These are phyloP conservation scores for Aquilaria sinensis DNA, from an alignment of 345 rosid genomes.

Conservation along the genomic window DNA sequence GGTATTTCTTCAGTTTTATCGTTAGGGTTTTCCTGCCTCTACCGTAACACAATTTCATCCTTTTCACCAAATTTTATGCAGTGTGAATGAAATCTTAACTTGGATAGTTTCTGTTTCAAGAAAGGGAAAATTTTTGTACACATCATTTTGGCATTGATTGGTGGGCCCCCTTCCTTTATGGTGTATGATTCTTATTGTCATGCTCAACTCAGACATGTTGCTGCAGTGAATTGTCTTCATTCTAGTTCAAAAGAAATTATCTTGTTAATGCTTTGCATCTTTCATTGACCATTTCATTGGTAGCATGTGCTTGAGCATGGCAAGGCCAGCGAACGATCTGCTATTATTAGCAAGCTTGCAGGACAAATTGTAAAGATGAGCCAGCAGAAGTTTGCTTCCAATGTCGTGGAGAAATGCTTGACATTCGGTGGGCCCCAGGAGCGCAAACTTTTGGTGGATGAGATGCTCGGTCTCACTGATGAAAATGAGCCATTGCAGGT, in stretches of 20 bases:
- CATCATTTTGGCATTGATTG: too few species aligned
- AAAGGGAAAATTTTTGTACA: too few species aligned
- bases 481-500: constrained; percentile 99
- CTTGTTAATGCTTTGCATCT: constrained; percentile 3
- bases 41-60: too few species aligned
- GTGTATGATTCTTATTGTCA: too few species aligned
- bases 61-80: too few species aligned
- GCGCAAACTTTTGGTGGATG: constrained; percentile 74
- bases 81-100: too few species aligned
- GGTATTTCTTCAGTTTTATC: too few species aligned
- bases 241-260: background rate
- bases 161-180: too few species aligned
- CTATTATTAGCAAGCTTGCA: constrained; percentile 70
- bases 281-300: constrained; percentile 12
- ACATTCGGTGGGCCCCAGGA: constrained; percentile 82
- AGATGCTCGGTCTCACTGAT: constrained; percentile 89
- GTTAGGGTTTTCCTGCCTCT: too few species aligned
- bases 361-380: constrained; percentile 97
- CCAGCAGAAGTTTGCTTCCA: constrained; percentile 97
- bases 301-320: constrained; percentile 95
- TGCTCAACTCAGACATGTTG: too few species aligned
- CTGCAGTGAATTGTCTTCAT: too few species aligned
- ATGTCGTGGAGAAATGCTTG: constrained; percentile 91
- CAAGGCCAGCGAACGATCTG: constrained; percentile 68
- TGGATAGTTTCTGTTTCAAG: too few species aligned